phyloP scores from a whole-genome alignment of 495 filamentous ascomycete species.

The Aspergillus panamensis region DNA sequence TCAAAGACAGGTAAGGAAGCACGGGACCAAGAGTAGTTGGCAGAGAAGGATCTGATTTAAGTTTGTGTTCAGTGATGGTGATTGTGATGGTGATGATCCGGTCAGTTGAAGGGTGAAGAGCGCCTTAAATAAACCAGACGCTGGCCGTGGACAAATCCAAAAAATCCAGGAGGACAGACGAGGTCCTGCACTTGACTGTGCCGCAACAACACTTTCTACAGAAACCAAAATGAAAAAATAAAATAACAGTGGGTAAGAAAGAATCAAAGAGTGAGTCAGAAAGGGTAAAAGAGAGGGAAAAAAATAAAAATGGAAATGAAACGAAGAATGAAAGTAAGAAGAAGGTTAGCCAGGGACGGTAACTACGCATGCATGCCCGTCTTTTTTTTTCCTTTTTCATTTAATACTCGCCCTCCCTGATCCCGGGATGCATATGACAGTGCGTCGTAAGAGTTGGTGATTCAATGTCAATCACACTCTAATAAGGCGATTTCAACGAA shows the following conservation, averaged over 20 bases:
- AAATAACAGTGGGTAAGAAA: conserved; percentile 7
- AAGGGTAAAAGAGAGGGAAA: conserved; percentile 12
- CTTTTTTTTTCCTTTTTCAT: conserved; percentile 11
- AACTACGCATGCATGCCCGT: conserved; percentile 22
- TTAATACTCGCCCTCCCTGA: conserved; percentile 13
- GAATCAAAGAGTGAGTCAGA: conserved; percentile 10
- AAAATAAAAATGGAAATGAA: conserved; percentile 10
- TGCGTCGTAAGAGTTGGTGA: conserved; percentile 25
- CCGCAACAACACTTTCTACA: conserved; percentile 24
- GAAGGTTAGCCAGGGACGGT: conserved; percentile 12
- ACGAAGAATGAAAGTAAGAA: conserved; percentile 16
- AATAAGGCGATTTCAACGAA: conserved; percentile 17
- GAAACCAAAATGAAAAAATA: conserved; percentile 18
- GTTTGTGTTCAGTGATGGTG: conserved; percentile 4
- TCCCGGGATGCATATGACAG: conserved; percentile 7
- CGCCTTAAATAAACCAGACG: conserved; percentile 25
- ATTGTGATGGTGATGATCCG: conserved; percentile 13
- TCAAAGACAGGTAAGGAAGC: neutral
- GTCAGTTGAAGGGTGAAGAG: conserved; percentile 19
- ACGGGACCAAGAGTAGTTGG: conserved; percentile 3
- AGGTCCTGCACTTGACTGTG: conserved; percentile 23
- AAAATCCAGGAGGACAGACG: conserved; percentile 16
- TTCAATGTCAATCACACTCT: conserved; percentile 25
- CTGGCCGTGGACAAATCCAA: conserved; percentile 10
- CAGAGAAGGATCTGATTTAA: conserved; percentile 4